A percentile compares a stretch with the other conserved stretches of the same genome.
Conservation (phyloP, 495 filamentous ascomycete genomes). For the Apodospora peruviana region DNA sequence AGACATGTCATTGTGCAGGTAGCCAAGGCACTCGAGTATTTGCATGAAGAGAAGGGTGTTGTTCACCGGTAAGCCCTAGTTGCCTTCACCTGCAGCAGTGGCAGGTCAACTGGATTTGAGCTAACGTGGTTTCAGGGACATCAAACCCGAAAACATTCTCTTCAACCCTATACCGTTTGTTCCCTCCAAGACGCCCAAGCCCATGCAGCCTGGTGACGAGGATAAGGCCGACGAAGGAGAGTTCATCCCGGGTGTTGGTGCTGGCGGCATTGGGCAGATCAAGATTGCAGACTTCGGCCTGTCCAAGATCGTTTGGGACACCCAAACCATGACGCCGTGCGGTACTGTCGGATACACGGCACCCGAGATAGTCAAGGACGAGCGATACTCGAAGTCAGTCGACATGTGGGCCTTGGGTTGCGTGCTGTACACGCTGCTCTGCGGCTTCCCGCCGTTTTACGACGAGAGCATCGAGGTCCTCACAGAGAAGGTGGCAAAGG, state of each 20-base stretch:
- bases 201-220: constrained; percentile 78
- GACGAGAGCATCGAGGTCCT: constrained; percentile 96
- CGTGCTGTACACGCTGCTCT: constrained; percentile 93
- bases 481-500: constrained; percentile 94
- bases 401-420: constrained; percentile 99
- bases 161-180: constrained; percentile 82
- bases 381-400: constrained; percentile 96
- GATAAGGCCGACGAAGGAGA: constrained; percentile 97
- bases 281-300: constrained; percentile 98
- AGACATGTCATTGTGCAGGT: constrained; percentile 93
- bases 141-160: constrained; percentile 96
- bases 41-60: constrained; percentile 91
- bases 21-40: constrained; percentile 84
- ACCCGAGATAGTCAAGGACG: constrained; percentile 99
- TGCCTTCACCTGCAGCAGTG: neutral
- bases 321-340: constrained; percentile 97
- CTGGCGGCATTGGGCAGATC: constrained; percentile 91
- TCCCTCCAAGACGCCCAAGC: constrained; percentile 73
- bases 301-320: constrained; percentile 97
- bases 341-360: constrained; percentile 97
- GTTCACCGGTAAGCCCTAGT: constrained; percentile 81
- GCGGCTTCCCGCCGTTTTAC: constrained; percentile 97
- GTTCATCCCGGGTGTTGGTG: constrained; percentile 73
- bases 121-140: constrained; percentile 59
- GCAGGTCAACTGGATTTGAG: neutral